These are phyloP conservation scores for Leccinellum luteum DNA, from an alignment of 768 basidiomycete species.

Conservation along the genomic window DNA sequence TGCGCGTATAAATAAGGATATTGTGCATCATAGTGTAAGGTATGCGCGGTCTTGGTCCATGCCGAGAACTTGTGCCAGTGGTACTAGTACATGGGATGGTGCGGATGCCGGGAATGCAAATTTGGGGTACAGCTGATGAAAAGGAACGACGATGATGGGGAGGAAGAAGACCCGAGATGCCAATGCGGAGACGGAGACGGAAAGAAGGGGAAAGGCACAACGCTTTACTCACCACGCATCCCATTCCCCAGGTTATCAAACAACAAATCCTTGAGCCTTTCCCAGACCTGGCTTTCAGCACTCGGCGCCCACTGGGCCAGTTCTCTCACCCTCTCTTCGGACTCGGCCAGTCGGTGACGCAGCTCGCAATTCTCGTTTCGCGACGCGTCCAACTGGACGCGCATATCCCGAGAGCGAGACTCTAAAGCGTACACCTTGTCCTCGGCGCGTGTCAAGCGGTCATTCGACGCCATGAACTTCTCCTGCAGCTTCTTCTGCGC, in stretches of 20 bases:
- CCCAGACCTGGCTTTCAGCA: conserved; percentile 26
- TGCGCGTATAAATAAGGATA: conserved; percentile 20
- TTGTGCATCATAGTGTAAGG: conserved; percentile 19
- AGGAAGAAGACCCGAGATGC: background rate
- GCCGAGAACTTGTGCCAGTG: conserved; percentile 10
- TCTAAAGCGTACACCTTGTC: conserved; percentile 16
- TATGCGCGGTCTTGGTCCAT: conserved; percentile 26
- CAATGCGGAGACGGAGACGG: conserved; percentile 6
- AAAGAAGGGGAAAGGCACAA: background rate
- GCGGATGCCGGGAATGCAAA: conserved; percentile 25
- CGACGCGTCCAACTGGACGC: conserved; percentile 16
- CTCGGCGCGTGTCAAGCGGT: conserved; percentile 15
- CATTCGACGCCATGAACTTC: conserved; percentile 16
- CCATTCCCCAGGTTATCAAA: conserved; percentile 25
- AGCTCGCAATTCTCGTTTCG: conserved; percentile 20
- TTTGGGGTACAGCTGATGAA: conserved; percentile 14
- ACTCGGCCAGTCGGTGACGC: conserved; percentile 23
- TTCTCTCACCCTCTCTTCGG: conserved; percentile 22
- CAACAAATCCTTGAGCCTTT: conserved; percentile 28
- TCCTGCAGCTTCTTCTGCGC: conserved; percentile 18
- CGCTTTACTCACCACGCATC: conserved; percentile 20
- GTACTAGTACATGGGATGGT: conserved; percentile 23
- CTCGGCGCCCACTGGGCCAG: conserved; percentile 10
- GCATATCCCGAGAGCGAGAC: conserved; percentile 21
- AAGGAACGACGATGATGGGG: conserved; percentile 1